Evolutionary conservation across 2,329 filamentous ascomycete genomes (phyloP), one percentile per base, ranked within the genome.

Genomic region (Claviceps sp.): DNA sequence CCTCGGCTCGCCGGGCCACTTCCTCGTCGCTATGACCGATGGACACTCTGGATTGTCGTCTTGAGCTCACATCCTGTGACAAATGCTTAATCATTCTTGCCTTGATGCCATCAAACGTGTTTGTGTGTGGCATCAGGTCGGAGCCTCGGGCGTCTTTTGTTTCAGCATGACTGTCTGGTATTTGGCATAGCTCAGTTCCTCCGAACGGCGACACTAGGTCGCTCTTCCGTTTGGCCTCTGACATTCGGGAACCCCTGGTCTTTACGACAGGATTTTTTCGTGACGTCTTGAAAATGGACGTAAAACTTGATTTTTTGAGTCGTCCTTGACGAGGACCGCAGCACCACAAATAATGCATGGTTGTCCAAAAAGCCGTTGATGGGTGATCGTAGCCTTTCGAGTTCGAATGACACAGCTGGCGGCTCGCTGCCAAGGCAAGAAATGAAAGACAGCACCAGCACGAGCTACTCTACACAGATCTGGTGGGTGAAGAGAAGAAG

Each of bases 1-100:
- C 62, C 57, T 81, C 78, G 30, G 76, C 77, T 56, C 77, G 70
- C 30, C 77, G 70, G 50, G 76, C 73, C 44, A 78, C 59, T 56
- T 78, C 75, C 55, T 78, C 76, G 24, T 77, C 68, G 47, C 72
- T 77, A 48, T 68, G 70, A 13, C 73, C 71, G 37, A 72, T 63
- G 16, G 70, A 70, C 4, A 66, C 65, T 37, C 65, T 69, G 2
- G 71, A 70, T 38, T 65, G 67, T 34, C 69, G 62, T 46, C 67
- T 72, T 2, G 61, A 58, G 7, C 70, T 63, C 4, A 65, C 67
- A 20, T 73, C 72, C 24, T 71, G 66, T 2, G 75, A 76, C 5
- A 77, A 63, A 40, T 70, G 73, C 45, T 68, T 67, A 52, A 69
- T 67, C 16, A 78, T 60, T 43, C 66, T 72, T 5, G 65, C 69